phyloP scores from a whole-genome alignment of 176 grass and related monocot species.

The Otatea glauca region DNA sequence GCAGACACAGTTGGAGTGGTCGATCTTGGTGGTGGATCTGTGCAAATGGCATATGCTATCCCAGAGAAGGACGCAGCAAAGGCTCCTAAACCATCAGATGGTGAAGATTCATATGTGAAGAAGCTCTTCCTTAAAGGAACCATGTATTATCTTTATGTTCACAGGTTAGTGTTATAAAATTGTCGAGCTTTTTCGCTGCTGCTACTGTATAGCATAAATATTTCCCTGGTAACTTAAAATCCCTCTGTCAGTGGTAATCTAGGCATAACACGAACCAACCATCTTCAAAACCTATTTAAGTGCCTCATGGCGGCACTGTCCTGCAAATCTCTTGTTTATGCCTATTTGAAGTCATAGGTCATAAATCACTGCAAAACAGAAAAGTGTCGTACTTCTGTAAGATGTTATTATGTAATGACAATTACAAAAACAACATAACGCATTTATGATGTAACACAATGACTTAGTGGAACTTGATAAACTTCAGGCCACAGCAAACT shows the following conservation, averaged over 20 bases:
- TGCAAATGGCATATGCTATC: constrained; percentile 99
- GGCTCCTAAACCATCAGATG: constrained; percentile 67
- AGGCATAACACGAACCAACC: neutral
- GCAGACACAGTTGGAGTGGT: constrained; percentile 89
- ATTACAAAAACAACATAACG: neutral
- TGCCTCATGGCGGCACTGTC: neutral
- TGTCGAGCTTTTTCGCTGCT: neutral
- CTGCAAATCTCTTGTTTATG: neutral
- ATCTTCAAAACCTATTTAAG: neutral
- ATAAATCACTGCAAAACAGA: neutral
- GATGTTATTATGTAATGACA: neutral
- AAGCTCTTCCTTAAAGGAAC: constrained; percentile 89
- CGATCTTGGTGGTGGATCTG: constrained; percentile 93
- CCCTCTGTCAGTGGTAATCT: neutral
- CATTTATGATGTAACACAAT: neutral
- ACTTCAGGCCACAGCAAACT: neutral
- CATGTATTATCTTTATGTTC: constrained; percentile 91
- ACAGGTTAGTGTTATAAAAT: constrained; percentile 61
- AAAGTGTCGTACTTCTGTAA: neutral
- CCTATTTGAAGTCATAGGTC: neutral
- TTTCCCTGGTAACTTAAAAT: neutral
- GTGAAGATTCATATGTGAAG: constrained; percentile 86
- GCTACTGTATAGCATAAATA: neutral
- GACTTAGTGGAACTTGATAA: constrained; percentile 20
- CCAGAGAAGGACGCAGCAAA: constrained; percentile 77